A percentile compares a stretch with the other conserved stretches of the same genome.
Evolutionary conservation across 768 basidiomycete genomes (phyloP).

Genomic region (Hygrophorus pudorinus): DNA sequence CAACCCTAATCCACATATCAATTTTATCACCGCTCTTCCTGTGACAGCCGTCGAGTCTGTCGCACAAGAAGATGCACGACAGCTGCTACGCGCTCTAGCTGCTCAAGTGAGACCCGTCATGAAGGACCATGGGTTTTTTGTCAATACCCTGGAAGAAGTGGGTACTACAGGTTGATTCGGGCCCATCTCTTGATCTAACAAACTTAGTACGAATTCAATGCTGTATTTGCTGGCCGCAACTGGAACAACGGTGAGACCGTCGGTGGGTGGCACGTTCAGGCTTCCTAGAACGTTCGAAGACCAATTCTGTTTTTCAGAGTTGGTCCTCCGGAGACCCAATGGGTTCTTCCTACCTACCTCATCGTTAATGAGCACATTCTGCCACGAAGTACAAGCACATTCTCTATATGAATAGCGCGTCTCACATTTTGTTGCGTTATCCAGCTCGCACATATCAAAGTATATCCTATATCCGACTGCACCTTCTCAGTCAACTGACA

Average conservation of each 20-base stretch:
- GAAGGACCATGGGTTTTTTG: conserved; percentile 65
- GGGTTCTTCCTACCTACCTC: conserved; percentile 54
- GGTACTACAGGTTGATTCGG: conserved; percentile 5
- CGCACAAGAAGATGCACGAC: conserved; percentile 58
- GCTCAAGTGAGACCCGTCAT: conserved; percentile 80
- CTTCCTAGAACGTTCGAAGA: neutral
- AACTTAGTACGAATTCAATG: conserved; percentile 64
- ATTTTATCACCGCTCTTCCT: conserved; percentile 61
- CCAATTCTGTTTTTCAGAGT: conserved; percentile 32
- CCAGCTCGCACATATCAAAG: conserved; percentile 79
- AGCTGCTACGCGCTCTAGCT: conserved; percentile 68
- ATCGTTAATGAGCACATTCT: conserved; percentile 69
- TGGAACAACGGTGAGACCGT: conserved; percentile 80
- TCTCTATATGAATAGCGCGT: neutral
- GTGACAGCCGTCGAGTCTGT: conserved; percentile 25
- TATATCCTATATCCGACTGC: conserved; percentile 15
- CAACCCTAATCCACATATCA: conserved; percentile 70
- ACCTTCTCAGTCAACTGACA: conserved; percentile 3
- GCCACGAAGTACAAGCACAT: conserved; percentile 61
- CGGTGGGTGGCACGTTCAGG: conserved; percentile 32
- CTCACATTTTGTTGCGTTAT: conserved; percentile 7
- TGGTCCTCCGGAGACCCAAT: conserved; percentile 55
- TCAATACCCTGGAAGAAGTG: conserved; percentile 82
- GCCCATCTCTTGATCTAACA: neutral
- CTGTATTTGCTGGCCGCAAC: conserved; percentile 72